A percentile compares a stretch with the other conserved stretches of the same genome.
Evolutionary conservation across 2,329 filamentous ascomycete species (phyloP).

Genomic region (Sarocladiaceae sp.): DNA sequence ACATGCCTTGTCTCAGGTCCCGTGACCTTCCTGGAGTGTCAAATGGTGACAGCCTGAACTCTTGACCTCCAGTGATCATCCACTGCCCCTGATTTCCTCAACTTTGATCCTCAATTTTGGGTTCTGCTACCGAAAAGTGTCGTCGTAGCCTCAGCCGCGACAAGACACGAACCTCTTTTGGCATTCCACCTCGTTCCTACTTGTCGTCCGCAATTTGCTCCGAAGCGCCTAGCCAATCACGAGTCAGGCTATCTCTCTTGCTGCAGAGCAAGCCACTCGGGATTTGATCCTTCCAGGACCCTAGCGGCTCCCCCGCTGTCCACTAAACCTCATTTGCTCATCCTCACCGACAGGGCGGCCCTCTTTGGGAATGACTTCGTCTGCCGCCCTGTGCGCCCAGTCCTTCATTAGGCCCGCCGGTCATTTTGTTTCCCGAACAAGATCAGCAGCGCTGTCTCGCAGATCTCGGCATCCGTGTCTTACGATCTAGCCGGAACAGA

Average conservation of each 20-base stretch:
- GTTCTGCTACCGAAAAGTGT: too few species aligned
- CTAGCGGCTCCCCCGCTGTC: not conserved
- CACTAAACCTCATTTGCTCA: not conserved
- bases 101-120: too few species aligned
- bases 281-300: constrained; percentile 1
- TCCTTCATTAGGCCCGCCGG: not conserved
- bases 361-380: not conserved
- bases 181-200: too few species aligned
- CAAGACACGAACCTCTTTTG: too few species aligned
- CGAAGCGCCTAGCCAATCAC: not conserved
- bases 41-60: not conserved
- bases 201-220: too few species aligned
- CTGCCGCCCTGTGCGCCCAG: not conserved
- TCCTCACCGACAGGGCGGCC: not conserved
- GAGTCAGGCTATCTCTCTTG: too few species aligned
- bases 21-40: not conserved
- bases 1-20: constrained; percentile 1
- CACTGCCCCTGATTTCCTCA: too few species aligned
- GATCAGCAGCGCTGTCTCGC: not conserved
- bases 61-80: too few species aligned
- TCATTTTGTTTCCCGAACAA: not conserved
- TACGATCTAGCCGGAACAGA: not conserved
- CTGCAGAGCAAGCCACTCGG: not conserved
- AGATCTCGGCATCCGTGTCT: constrained; percentile 1
- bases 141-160: too few species aligned